phyloP scores from a whole-genome alignment of 345 rosid genomes.

The Rhodomyrtus tomentosa region DNA sequence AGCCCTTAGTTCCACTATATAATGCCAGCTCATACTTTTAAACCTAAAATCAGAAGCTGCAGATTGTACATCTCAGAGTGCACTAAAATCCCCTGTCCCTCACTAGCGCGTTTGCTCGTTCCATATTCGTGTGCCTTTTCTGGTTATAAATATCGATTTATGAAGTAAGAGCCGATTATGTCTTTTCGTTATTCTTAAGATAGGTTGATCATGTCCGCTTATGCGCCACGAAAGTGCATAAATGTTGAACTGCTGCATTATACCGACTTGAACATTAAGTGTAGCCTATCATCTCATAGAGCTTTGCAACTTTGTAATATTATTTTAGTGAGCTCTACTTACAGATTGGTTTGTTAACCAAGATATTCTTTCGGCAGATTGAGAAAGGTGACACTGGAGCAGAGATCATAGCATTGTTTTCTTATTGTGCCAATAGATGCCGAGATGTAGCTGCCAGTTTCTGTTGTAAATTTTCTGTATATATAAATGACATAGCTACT shows the following conservation, averaged over 20 bases:
- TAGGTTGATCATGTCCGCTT: not conserved
- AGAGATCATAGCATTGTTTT: slow-evolving; percentile 52
- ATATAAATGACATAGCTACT: slow-evolving; percentile 31
- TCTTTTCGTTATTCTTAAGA: not conserved
- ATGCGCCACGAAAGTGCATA: not conserved
- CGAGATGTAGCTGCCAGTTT: slow-evolving; percentile 28
- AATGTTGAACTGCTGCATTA: not conserved
- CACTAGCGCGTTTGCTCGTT: not conserved
- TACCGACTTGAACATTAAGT: not conserved
- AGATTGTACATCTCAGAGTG: not conserved
- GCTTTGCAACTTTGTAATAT: not conserved
- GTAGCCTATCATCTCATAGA: not conserved
- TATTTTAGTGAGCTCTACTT: not conserved
- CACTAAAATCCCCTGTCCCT: not conserved
- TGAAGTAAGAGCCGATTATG: not conserved
- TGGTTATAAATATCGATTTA: not conserved
- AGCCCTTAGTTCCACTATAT: not conserved
- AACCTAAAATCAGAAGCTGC: not conserved
- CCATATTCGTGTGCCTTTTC: not conserved
- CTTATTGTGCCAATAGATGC: slow-evolving; percentile 63
- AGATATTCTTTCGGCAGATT: slow-evolving; percentile 23
- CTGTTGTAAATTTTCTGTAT: slow-evolving; percentile 36
- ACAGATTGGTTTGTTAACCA: not conserved
- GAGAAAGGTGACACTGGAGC: slow-evolving; percentile 18
- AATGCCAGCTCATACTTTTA: not conserved